Evolutionary conservation across 2,329 filamentous ascomycete genomes (phyloP).

Genomic region (Trichoderma afroharzianum): DNA sequence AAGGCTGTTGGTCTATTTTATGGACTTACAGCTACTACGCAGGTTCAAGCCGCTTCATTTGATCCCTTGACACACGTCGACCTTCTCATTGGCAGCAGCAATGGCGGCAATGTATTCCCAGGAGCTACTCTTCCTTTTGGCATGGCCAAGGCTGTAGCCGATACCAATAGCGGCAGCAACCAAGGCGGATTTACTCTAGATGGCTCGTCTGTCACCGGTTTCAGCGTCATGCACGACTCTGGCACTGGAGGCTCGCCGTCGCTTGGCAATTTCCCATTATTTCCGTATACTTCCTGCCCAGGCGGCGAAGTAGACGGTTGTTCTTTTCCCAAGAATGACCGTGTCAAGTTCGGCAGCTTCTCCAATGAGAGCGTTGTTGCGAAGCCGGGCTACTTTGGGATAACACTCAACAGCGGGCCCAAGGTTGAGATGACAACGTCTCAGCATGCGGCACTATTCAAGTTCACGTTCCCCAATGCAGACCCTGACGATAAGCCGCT

Average conservation of each 20-base stretch:
- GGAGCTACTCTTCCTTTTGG: slow-evolving; percentile 44
- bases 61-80: slow-evolving; percentile 32
- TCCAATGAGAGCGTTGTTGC: slow-evolving; percentile 50
- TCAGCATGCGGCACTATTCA: slow-evolving; percentile 63
- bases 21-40: background rate
- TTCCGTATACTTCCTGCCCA: slow-evolving; percentile 60
- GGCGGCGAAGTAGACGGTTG: slow-evolving; percentile 60
- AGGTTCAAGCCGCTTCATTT: slow-evolving; percentile 12
- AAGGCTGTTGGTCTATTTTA: background rate
- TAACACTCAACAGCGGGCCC: slow-evolving; percentile 56
- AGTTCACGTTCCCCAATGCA: slow-evolving; percentile 56
- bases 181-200: slow-evolving; percentile 57
- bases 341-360: slow-evolving; percentile 41
- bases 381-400: slow-evolving; percentile 62
- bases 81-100: slow-evolving; percentile 35
- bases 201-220: slow-evolving; percentile 47
- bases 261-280: slow-evolving; percentile 70
- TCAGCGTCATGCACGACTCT: slow-evolving; percentile 56
- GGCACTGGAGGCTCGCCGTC: slow-evolving; percentile 58
- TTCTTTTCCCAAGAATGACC: slow-evolving; percentile 50
- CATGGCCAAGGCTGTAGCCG: slow-evolving; percentile 56
- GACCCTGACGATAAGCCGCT: slow-evolving; percentile 46
- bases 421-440: slow-evolving; percentile 64
- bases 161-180: slow-evolving; percentile 42
- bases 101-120: slow-evolving; percentile 41